Base-by-base conservation (phyloP, 441 rosid species). In the Eutrema salsugineum region DNA sequence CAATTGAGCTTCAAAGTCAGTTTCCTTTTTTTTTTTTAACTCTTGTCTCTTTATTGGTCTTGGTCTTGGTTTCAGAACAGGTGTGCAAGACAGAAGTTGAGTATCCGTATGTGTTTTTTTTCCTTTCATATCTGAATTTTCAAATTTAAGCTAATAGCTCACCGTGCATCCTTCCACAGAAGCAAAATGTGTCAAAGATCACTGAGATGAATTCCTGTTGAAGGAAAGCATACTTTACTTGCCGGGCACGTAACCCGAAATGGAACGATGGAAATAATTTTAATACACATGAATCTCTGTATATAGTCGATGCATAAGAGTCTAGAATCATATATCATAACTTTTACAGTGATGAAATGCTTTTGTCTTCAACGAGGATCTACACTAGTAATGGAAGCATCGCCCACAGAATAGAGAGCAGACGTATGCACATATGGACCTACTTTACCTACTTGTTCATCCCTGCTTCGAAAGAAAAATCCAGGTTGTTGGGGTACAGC, bases 401-500 rank as follows among this genome's bases (percentile, higher is more conserved):
- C 70, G 2, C 63, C 64, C 6, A 72, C 9, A 0, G 76, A 72
- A 44, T 55, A 71, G 0, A 54, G 48, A 3, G 8, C 33, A 11
- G 1, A 4, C 0, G 0, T 2, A 35, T 55, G 22, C 33, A 2
- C 55, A 1, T 33, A 54, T 44, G 57, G 57, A 54, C 35, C 50
- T 0, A 5, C 32, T 15, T 6, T 39, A 28, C 8, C 39, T 58
- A 15, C 32, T 32, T 58, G 14, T 42, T 78, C 66, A 3, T 55
- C 48, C 20, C 19, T 63, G 12, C 38, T 50, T 1, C 55, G 33
- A 0, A 66, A 20, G 50, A 57, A 78, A 51, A 72, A 73, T 15
- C 83, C 82, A 1, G 86, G 88, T 12, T 19, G 48, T 47, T 35
- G 36, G 30, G 84, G 87, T 40, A 50, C 3, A 5, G 75, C 78